These are phyloP conservation scores for Pythium brachiatum DNA, from an alignment of 352 stramenopile genomes.

Conservation along the genomic window DNA sequence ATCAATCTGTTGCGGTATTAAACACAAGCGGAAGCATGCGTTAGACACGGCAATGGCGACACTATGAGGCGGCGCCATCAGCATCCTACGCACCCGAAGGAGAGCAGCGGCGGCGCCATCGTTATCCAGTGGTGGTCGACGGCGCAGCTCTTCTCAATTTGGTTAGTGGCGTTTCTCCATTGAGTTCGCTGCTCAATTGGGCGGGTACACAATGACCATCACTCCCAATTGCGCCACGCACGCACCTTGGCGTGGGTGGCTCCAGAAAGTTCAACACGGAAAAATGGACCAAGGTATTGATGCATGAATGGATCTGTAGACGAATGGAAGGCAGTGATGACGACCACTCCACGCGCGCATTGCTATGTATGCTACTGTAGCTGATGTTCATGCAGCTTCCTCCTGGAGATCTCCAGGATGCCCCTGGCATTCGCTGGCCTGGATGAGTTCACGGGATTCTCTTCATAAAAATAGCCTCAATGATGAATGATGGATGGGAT, in stretches of 20 bases:
- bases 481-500: too few relatives aligned
- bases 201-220: slow-evolving; percentile 8
- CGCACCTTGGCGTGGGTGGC: too few relatives aligned
- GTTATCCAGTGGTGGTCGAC: background rate
- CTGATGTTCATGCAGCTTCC: too few relatives aligned
- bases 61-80: background rate
- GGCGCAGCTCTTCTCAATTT: slow-evolving; percentile 5
- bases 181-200: slow-evolving; percentile 1
- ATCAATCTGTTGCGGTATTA: slow-evolving; percentile 35
- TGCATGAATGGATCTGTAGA: too few relatives aligned
- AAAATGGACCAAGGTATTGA: too few relatives aligned
- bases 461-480: background rate
- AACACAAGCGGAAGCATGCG: background rate
- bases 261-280: too few relatives aligned
- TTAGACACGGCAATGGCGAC: background rate
- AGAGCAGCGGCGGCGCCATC: slow-evolving; percentile 36
- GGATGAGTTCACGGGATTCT: too few relatives aligned
- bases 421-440: too few relatives aligned
- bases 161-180: slow-evolving; percentile 5
- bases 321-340: too few relatives aligned
- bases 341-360: too few relatives aligned
- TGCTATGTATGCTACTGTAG: too few relatives aligned
- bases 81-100: slow-evolving; percentile 40
- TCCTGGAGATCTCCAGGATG: too few relatives aligned
- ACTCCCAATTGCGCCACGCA: background rate